Percentiles rank a stretch among this genome's conserved stretches.
These are phyloP conservation scores for Cyberlindnera misumaiensis DNA, from an alignment of 805 yeast genomes.

Conservation along the genomic window DNA sequence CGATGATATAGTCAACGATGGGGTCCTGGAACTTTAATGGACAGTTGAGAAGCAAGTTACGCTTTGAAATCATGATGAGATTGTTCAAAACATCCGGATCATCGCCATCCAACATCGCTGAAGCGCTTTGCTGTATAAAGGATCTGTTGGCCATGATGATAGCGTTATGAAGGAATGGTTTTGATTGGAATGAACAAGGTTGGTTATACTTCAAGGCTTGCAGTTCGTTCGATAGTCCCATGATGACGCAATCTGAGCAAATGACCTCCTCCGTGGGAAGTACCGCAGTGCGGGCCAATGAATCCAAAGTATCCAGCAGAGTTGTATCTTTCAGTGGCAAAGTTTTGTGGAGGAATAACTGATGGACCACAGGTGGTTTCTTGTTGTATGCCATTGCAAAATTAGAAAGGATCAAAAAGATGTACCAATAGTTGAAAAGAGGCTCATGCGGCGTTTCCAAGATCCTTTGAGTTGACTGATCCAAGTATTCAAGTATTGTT, in stretches of 20 bases:
- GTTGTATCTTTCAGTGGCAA: slow-evolving; percentile 3
- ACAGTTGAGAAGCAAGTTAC: slow-evolving; percentile 42
- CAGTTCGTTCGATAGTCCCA: slow-evolving; percentile 21
- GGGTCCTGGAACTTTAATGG: slow-evolving; percentile 46
- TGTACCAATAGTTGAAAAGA: slow-evolving; percentile 35
- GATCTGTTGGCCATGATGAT: slow-evolving; percentile 45
- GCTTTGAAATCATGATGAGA: slow-evolving; percentile 38
- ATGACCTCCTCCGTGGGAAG: slow-evolving; percentile 1
- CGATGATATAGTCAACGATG: slow-evolving; percentile 38
- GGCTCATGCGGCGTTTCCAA: slow-evolving; percentile 21
- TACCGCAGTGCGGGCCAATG: slow-evolving; percentile 9
- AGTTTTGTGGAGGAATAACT: slow-evolving; percentile 12
- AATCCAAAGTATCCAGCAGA: slow-evolving; percentile 6
- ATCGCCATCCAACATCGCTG: slow-evolving; percentile 2
- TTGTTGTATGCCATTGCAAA: slow-evolving; percentile 34
- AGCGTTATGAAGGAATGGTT: slow-evolving; percentile 43
- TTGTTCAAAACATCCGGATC: slow-evolving; percentile 14
- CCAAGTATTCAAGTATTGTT: slow-evolving; percentile 41
- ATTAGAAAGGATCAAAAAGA: slow-evolving; percentile 39
- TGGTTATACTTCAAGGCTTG: slow-evolving; percentile 18
- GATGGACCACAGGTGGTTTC: slow-evolving; percentile 34
- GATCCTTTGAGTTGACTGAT: slow-evolving; percentile 28
- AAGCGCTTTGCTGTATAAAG: slow-evolving; percentile 8
- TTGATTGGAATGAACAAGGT: slow-evolving; percentile 23
- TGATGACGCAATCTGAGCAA: slow-evolving; percentile 8